Evolutionary conservation across 73 alveolate genomes (phyloP), one percentile per base, ranked within the genome.

Genomic region (Uronychia setigera): DNA sequence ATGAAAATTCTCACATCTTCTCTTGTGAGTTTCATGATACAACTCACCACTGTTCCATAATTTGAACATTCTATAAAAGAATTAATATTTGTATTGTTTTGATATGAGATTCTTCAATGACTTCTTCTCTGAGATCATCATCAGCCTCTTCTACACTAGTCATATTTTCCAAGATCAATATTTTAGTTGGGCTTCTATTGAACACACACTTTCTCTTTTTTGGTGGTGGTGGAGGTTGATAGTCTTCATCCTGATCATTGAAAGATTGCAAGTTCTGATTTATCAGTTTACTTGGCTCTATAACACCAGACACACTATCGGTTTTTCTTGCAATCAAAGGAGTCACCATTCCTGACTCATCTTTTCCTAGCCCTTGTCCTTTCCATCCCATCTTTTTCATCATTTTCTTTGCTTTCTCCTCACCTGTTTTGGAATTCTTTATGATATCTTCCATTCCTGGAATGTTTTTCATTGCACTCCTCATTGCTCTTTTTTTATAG

Each of bases 351-450:
- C 93, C 93, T 31, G 80, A 83, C 78, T 87, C 93, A 29, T 87
- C 76, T 46, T 81, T 81, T n/a, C 93, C 93, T 32, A 87, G 82
- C 0, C 93, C 93, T 33, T 81, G 81, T n/a, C 93, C 93, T 33
- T 85, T 85, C 93, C 93, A 87, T n/a, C 93, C 93, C 93, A 87
- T 87, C 31, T 60, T 80, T 74, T 82, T 83, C 93, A 87, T 87
- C 93, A 87, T 87, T 29, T 82, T 80, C 78, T 81, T 87, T 25
- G 82, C 87, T 58, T 87, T 87, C 34, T 87, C 85, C 30, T 87
- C 90, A 1, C 82, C 81, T 1, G 60, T 75, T 28, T 79, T 79
- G 11, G 82, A 14, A 5, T 11, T 30, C 30, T 79, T 32, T 5
- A 67, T 1, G 26, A 5, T 25, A 9, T 25, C 29, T 67, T 67